Conservation (phyloP, 345 rosid species). For the Cochlearia excelsa region DNA sequence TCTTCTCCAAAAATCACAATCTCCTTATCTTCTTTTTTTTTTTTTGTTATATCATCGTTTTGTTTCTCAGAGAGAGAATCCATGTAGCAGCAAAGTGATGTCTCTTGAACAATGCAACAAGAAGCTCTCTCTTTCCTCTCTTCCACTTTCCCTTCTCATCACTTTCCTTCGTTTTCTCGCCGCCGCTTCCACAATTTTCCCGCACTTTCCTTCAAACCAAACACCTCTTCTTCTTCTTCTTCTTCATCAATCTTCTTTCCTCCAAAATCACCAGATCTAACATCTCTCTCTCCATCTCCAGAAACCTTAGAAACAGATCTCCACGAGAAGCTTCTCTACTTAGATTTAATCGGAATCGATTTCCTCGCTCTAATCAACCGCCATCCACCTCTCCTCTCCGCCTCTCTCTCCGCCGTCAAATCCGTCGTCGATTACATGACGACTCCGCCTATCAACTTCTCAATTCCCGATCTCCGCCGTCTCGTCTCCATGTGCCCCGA, state of each 20-base stretch:
- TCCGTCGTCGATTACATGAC: conserved; percentile 61
- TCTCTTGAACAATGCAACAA: conserved; percentile 52
- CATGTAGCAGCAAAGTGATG: conserved; percentile 8
- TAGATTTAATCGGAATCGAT: conserved; percentile 81
- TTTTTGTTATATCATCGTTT: conserved; percentile 6
- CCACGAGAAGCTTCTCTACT: conserved; percentile 67
- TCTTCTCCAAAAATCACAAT: conserved; percentile 22
- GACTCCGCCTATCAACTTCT: conserved; percentile 48
- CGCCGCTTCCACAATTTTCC: background rate
- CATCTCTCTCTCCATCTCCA: conserved; percentile 24
- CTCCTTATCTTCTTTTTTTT: conserved; percentile 22
- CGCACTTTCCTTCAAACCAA: conserved; percentile 45
- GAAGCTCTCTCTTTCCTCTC: conserved; percentile 49
- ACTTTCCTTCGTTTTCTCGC: conserved; percentile 34
- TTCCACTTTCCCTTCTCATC: conserved; percentile 29
- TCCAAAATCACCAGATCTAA: conserved; percentile 31
- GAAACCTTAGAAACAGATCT: conserved; percentile 42
- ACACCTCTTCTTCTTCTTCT: conserved; percentile 20
- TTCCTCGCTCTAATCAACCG: conserved; percentile 48
- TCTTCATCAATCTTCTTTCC: conserved; percentile 46
- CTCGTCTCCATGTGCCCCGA: conserved; percentile 76
- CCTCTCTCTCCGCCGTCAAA: conserved; percentile 50
- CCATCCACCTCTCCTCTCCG: conserved; percentile 56
- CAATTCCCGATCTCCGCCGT: conserved; percentile 56
- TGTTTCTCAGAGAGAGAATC: conserved; percentile 1